phyloP scores from a whole-genome alignment of 306 rosid genomes.

The Crataegus laevigata region DNA sequence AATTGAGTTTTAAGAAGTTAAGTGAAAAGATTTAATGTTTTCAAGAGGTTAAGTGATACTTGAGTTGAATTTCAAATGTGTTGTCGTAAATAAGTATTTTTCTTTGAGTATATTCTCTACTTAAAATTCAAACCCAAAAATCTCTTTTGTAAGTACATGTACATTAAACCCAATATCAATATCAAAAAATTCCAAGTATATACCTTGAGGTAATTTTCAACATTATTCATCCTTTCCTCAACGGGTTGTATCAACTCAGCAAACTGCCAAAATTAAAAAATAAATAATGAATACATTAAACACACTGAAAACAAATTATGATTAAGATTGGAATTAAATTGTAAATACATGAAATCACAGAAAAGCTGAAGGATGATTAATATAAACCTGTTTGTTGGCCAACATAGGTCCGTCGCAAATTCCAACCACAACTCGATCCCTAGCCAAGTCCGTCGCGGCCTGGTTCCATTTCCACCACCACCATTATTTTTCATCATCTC shows the following conservation, averaged over 20 bases:
- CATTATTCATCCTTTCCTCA: slow-evolving; percentile 64
- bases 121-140: neutral
- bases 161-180: neutral
- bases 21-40: too few relatives aligned
- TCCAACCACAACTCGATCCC: slow-evolving; percentile 65
- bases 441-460: slow-evolving; percentile 67
- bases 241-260: slow-evolving; percentile 74
- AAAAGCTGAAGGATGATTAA: too few relatives aligned
- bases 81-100: too few relatives aligned
- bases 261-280: slow-evolving; percentile 38
- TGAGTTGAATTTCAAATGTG: too few relatives aligned
- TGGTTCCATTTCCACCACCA: slow-evolving; percentile 10
- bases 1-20: too few relatives aligned
- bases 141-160: neutral
- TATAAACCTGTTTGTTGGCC: slow-evolving; percentile 54
- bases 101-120: neutral
- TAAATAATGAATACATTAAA: too few relatives aligned
- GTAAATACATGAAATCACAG: too few relatives aligned
- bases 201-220: slow-evolving; percentile 74
- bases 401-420: slow-evolving; percentile 89
- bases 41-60: too few relatives aligned
- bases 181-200: neutral
- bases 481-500: neutral
- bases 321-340: too few relatives aligned
- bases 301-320: too few relatives aligned